Evolutionary conservation across 73 alveolate genomes (phyloP), one percentile per base, ranked within the genome.

Genomic region (Paramecium sexaurelia): DNA sequence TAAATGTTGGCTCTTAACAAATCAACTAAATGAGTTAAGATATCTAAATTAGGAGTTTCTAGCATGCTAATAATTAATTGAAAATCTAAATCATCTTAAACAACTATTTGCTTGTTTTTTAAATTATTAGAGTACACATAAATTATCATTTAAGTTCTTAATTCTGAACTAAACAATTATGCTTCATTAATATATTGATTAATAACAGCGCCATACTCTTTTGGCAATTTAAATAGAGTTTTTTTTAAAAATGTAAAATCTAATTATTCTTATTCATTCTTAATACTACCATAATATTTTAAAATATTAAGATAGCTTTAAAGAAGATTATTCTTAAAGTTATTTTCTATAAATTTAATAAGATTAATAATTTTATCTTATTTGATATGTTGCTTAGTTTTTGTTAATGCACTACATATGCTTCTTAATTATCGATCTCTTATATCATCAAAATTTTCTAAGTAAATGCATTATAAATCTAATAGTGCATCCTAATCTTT

Each of bases 1-100:
- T 78, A 41, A 0, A 78, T 43, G 19, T 78, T 78, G 7, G 43
- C 43, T 4, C 45, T 40, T 24, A 78, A 78, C 7, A 78, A 43
- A 20, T 78, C 75, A 5, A 78, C 40, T 43, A 78, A 41, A 29
- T 39, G 32, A 8, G 43, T 40, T 17, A 41, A 56, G 20, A 78
- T 45, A 7, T 45, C 71, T 24, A 78, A 78, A 13, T 32, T 40
- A 19, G 68, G 68, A 10, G 75, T 78, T 39, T 78, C 73, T 6
- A 78, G 22, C 24, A 78, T 9, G 7, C 41, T 45, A 2, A 78
- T 24, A 41, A 78, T 41, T 9, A 22, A 13, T 10, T 43, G 51
- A 41, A 78, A 78, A 78, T 78, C 90, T 43, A 78, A 78, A 78
- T 78, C 73, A 1, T 39, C 75, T 24, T 78, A 39, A 6, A 41